A percentile compares a stretch with the other conserved stretches of the same genome.
Evolutionary conservation across 768 basidiomycete genomes (phyloP).

Genomic region (Nidula microcarpa): DNA sequence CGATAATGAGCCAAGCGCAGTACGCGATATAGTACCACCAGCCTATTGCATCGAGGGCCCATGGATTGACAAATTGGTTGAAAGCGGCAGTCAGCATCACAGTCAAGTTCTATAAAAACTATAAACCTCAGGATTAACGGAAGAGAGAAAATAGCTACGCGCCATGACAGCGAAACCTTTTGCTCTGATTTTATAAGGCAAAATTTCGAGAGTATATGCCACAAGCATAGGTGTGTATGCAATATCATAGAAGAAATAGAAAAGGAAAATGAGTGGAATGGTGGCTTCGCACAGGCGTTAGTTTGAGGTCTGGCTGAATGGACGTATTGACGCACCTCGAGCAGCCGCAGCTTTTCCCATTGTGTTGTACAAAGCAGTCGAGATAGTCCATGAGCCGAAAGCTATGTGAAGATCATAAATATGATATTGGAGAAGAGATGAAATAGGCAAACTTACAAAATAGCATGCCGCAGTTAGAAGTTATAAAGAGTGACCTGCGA

Average conservation of each 20-base stretch:
- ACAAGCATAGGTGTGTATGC: slow-evolving; percentile 75
- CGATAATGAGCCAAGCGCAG: slow-evolving; percentile 62
- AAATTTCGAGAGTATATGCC: slow-evolving; percentile 67
- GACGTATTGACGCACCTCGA: slow-evolving; percentile 22
- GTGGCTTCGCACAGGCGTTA: slow-evolving; percentile 36
- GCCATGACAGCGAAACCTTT: slow-evolving; percentile 79
- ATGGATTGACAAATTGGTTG: slow-evolving; percentile 79
- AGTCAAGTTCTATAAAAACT: slow-evolving; percentile 46
- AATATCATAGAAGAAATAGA: slow-evolving; percentile 55
- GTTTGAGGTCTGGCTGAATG: background rate
- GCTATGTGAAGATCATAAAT: slow-evolving; percentile 22
- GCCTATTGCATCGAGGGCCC: slow-evolving; percentile 56
- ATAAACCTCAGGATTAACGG: background rate
- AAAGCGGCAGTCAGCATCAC: slow-evolving; percentile 69
- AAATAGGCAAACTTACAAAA: slow-evolving; percentile 31
- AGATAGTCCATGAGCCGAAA: slow-evolving; percentile 56
- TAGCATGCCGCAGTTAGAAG: slow-evolving; percentile 56
- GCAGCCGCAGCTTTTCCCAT: slow-evolving; percentile 36
- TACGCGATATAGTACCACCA: slow-evolving; percentile 64
- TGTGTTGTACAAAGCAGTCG: slow-evolving; percentile 40
- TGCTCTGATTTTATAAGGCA: slow-evolving; percentile 77
- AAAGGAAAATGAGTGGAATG: slow-evolving; percentile 64
- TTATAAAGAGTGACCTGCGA: slow-evolving; percentile 64
- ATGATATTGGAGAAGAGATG: background rate
- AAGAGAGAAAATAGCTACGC: slow-evolving; percentile 7